These are phyloP conservation scores for Botryotinia narcissicola DNA, from an alignment of 2,329 filamentous ascomycete genomes.

Conservation along the genomic window DNA sequence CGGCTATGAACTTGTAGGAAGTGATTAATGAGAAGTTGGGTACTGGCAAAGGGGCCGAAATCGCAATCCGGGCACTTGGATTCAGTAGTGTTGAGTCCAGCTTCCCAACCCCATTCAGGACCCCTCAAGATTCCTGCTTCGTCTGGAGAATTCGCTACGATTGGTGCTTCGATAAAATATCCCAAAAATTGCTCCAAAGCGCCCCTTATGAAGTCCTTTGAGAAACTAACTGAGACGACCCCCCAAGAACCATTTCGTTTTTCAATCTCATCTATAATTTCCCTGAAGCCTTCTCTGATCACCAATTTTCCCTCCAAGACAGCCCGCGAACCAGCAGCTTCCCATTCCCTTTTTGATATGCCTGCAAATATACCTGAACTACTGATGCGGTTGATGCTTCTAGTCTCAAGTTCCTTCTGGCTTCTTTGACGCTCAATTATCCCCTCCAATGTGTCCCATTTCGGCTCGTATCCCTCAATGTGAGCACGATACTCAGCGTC, in stretches of 20 bases:
- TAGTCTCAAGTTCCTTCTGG: conserved; percentile 30
- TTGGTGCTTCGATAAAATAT: conserved; percentile 12
- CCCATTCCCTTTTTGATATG: conserved; percentile 25
- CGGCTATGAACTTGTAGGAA: not conserved
- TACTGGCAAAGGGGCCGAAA: not conserved
- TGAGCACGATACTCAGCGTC: not conserved
- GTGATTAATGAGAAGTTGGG: not conserved
- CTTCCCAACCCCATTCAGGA: not conserved
- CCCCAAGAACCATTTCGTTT: conserved; percentile 23
- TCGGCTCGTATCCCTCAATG: not conserved
- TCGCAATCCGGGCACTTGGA: not conserved
- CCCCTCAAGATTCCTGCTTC: conserved; percentile 28
- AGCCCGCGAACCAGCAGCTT: conserved; percentile 24
- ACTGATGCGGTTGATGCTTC: conserved; percentile 33
- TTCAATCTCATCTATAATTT: conserved; percentile 24
- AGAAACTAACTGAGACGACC: conserved; percentile 35
- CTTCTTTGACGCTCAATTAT: conserved; percentile 29
- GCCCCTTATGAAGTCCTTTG: conserved; percentile 29
- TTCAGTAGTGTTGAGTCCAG: conserved; percentile 13
- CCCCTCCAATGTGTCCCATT: conserved; percentile 23
- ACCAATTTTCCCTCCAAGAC: conserved; percentile 25
- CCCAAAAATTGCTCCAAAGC: conserved; percentile 23
- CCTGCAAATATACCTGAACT: conserved; percentile 32
- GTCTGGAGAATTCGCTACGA: conserved; percentile 29
- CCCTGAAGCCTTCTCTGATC: conserved; percentile 27